These are phyloP conservation scores for Dryas octopetala DNA, from an alignment of 306 rosid species.

Conservation along the genomic window DNA sequence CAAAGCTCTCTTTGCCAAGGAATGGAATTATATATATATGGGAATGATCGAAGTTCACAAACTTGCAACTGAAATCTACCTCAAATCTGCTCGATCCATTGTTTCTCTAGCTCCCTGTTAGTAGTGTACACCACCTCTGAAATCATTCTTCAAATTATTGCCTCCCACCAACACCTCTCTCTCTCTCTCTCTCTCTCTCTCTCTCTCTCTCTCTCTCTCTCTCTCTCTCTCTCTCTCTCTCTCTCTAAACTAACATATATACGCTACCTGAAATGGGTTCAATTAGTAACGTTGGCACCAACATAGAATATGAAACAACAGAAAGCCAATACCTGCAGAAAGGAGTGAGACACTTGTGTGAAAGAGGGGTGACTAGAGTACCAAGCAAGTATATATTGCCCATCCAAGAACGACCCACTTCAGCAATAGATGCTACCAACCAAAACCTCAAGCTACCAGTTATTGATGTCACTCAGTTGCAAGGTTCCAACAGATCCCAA, in stretches of 20 bases:
- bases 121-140: neutral
- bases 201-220: neutral
- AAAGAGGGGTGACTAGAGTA: constrained; percentile 17
- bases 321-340: constrained; percentile 20
- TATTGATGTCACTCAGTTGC: constrained; percentile 28
- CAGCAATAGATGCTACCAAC: neutral
- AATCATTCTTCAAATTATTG: neutral
- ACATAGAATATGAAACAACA: neutral
- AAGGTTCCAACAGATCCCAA: constrained; percentile 18
- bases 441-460: constrained; percentile 21
- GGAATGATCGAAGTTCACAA: neutral
- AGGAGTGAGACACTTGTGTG: constrained; percentile 33
- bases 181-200: neutral
- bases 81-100: neutral
- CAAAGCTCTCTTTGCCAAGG: neutral
- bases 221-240: neutral
- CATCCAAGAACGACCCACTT: constrained; percentile 16
- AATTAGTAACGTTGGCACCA: neutral
- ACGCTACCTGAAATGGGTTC: constrained; percentile 5
- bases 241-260: too few species aligned
- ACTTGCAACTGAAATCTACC: too few species aligned
- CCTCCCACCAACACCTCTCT: neutral
- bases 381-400: constrained; percentile 32
- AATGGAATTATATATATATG: neutral
- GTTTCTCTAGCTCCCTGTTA: neutral